Conservation (phyloP, 208 protist species). For the Naegleria lovaniensis region DNA sequence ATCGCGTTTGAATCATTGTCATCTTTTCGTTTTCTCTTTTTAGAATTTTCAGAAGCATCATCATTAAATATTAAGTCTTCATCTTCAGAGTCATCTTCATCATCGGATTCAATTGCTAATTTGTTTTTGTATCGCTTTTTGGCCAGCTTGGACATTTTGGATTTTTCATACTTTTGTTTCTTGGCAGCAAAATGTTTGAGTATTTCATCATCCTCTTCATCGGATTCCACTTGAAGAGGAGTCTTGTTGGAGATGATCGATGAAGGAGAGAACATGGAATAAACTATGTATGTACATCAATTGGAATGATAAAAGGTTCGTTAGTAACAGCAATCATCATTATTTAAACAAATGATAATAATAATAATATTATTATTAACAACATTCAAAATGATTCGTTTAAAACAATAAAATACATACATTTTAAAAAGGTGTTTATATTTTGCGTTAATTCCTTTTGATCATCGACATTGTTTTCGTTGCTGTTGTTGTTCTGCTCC, state of each 20-base stretch:
- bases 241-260: too few species aligned
- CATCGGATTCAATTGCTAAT: neutral
- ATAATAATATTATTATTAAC: too few species aligned
- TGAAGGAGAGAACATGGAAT: too few species aligned
- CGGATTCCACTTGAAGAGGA: neutral
- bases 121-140: neutral
- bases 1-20: neutral
- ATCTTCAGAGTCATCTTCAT: neutral
- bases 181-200: neutral
- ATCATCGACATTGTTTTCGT: neutral
- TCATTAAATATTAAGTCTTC: neutral
- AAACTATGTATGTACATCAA: too few species aligned
- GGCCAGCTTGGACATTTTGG: neutral
- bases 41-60: neutral
- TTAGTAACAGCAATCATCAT: too few species aligned
- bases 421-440: neutral
- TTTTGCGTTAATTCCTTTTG: neutral
- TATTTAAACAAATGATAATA: too few species aligned
- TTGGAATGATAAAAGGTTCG: too few species aligned
- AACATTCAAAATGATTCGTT: neutral
- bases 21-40: neutral
- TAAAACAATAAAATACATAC: neutral
- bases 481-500: neutral
- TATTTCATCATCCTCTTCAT: neutral
- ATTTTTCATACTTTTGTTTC: constrained; percentile 1